These are phyloP conservation scores for Silene noctiflora DNA, from an alignment of 179 eudicot genomes.

Conservation along the genomic window DNA sequence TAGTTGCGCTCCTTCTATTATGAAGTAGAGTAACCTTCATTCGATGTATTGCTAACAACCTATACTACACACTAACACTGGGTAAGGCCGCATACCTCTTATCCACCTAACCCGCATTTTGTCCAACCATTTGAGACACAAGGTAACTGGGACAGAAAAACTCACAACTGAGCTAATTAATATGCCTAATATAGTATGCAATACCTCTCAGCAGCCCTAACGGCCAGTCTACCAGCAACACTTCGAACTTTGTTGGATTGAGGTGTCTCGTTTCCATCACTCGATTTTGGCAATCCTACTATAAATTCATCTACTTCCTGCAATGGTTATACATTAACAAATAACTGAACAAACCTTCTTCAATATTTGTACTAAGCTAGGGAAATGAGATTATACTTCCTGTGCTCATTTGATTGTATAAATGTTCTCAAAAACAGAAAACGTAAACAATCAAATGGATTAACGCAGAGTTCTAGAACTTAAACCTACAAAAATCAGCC, in stretches of 20 bases:
- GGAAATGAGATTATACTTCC: background rate
- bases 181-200: background rate
- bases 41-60: too few species aligned
- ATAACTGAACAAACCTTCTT: background rate
- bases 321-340: background rate
- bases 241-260: constrained; percentile 92
- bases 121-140: too few species aligned
- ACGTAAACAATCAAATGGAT: too few species aligned
- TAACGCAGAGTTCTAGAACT: too few species aligned
- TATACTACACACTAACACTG: too few species aligned
- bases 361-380: background rate
- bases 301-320: constrained; percentile 94
- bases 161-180: background rate
- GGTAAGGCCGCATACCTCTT: too few species aligned
- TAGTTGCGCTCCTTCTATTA: too few species aligned
- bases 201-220: constrained; percentile 84
- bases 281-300: constrained; percentile 75
- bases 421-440: background rate
- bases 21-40: too few species aligned
- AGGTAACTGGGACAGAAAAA: background rate
- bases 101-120: too few species aligned
- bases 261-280: constrained; percentile 71
- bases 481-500: background rate
- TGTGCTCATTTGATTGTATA: background rate
- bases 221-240: constrained; percentile 79